phyloP scores from a whole-genome alignment of 176 grass and related monocot species.

The Bothriochloa decipiens region DNA sequence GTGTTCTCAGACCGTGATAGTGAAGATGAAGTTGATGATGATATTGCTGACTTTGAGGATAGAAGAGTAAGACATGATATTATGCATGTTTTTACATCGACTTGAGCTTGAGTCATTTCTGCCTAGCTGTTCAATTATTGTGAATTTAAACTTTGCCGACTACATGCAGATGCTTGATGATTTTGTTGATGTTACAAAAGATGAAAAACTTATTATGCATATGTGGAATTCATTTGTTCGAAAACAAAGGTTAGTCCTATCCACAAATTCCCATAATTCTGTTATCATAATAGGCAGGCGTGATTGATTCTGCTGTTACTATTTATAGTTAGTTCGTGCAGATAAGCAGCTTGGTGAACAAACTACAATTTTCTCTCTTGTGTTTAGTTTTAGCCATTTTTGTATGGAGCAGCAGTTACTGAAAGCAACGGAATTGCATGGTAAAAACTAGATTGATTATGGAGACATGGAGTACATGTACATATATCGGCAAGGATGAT shows the following conservation, averaged over 20 bases:
- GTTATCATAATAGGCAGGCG: too few relatives aligned
- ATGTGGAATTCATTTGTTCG: slow-evolving; percentile 99
- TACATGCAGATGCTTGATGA: slow-evolving; percentile 96
- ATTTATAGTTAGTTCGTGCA: slow-evolving; percentile 5
- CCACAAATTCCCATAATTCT: slow-evolving; percentile 13
- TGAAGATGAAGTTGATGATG: slow-evolving; percentile 98
- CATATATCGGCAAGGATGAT: not conserved
- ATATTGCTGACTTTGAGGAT: slow-evolving; percentile 94
- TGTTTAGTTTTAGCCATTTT: not conserved
- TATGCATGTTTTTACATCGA: slow-evolving; percentile 15
- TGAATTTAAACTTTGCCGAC: slow-evolving; percentile 5
- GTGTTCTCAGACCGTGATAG: slow-evolving; percentile 92
- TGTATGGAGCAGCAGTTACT: not conserved
- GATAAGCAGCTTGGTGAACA: not conserved
- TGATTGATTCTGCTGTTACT: not conserved
- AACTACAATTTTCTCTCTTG: not conserved
- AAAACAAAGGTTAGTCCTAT: slow-evolving; percentile 77
- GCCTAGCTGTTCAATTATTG: slow-evolving; percentile 32
- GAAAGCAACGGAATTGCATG: not conserved
- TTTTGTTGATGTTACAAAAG: slow-evolving; percentile 96
- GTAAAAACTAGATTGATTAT: not conserved
- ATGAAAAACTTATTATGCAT: too few relatives aligned
- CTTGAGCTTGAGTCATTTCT: slow-evolving; percentile 11
- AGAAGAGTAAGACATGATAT: slow-evolving; percentile 72
- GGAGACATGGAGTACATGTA: not conserved